These are phyloP conservation scores for Aspergillus fijiensis DNA, from an alignment of 2,329 filamentous ascomycete genomes.

Conservation along the genomic window DNA sequence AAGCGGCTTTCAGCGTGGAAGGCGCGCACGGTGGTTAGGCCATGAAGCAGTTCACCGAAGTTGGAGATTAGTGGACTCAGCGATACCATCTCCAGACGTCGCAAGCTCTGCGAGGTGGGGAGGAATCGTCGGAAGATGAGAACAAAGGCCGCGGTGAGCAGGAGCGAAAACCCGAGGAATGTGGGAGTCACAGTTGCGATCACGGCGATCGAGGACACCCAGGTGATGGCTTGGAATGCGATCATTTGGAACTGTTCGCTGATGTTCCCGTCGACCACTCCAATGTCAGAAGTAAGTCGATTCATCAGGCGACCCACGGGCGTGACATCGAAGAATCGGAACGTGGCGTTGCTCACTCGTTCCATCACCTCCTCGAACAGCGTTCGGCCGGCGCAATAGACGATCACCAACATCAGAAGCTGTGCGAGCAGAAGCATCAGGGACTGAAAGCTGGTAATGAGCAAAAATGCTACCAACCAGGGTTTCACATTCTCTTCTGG, in stretches of 20 bases:
- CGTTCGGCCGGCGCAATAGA: conserved; percentile 72
- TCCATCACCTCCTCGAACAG: conserved; percentile 73
- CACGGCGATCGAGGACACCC: conserved; percentile 70
- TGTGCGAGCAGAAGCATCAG: conserved; percentile 62
- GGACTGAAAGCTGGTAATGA: conserved; percentile 63
- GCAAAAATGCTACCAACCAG: conserved; percentile 71
- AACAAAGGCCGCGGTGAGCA: conserved; percentile 67
- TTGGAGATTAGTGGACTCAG: conserved; percentile 87
- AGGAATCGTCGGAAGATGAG: conserved; percentile 74
- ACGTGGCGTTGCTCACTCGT: conserved; percentile 74
- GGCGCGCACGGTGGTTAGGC: conserved; percentile 80
- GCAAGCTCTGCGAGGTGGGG: conserved; percentile 77
- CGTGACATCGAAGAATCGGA: conserved; percentile 88
- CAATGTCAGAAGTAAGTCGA: conserved; percentile 84
- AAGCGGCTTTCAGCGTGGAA: conserved; percentile 78
- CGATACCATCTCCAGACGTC: conserved; percentile 85
- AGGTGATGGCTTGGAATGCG: conserved; percentile 68
- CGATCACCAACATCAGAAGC: conserved; percentile 70
- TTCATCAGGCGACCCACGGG: conserved; percentile 91
- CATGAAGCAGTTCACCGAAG: conserved; percentile 83
- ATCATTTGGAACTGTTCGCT: conserved; percentile 70
- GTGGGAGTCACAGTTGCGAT: conserved; percentile 76
- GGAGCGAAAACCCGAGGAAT: conserved; percentile 70
- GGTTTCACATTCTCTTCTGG: conserved; percentile 67
- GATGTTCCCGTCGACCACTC: conserved; percentile 84